phyloP scores from a whole-genome alignment of 2,329 filamentous ascomycete genomes.

The Pseudogymnoascus sp. region DNA sequence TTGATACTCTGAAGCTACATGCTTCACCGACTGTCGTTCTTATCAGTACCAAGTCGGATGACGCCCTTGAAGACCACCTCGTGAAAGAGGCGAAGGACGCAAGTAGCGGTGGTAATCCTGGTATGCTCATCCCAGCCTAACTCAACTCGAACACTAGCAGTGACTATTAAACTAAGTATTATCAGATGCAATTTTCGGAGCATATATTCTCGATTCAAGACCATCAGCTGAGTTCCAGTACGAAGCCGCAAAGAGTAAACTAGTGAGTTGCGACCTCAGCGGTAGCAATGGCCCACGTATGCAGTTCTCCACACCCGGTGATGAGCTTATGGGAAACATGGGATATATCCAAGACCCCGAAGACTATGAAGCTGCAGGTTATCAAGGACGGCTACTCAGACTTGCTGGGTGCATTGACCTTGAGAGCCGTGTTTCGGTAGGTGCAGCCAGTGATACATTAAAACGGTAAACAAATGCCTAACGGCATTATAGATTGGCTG shows the following conservation, averaged over 20 bases:
- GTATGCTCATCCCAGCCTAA: background rate
- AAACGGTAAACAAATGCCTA: background rate
- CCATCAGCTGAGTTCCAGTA: constrained; percentile 65
- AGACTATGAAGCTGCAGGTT: constrained; percentile 37
- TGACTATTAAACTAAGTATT: background rate
- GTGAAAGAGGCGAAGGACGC: constrained; percentile 25
- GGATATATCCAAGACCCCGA: constrained; percentile 30
- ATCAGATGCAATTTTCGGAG: constrained; percentile 32
- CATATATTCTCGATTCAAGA: constrained; percentile 53
- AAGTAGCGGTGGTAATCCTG: constrained; percentile 15
- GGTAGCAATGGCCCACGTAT: constrained; percentile 37
- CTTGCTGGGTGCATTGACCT: constrained; percentile 64
- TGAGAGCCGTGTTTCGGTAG: constrained; percentile 61
- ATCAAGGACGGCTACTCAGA: constrained; percentile 56
- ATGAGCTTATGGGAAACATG: constrained; percentile 27
- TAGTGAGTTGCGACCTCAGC: constrained; percentile 48
- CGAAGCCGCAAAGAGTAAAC: constrained; percentile 55
- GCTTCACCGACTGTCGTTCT: constrained; percentile 48
- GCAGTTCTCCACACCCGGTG: constrained; percentile 54
- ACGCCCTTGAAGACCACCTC: constrained; percentile 27
- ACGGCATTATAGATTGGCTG: constrained; percentile 52
- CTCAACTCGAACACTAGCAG: background rate
- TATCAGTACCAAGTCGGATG: constrained; percentile 31
- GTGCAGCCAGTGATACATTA: constrained; percentile 15
- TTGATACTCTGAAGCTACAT: constrained; percentile 52